Conservation (phyloP, 2,329 filamentous ascomycete genomes). For the Pseudopyricularia javanii region DNA sequence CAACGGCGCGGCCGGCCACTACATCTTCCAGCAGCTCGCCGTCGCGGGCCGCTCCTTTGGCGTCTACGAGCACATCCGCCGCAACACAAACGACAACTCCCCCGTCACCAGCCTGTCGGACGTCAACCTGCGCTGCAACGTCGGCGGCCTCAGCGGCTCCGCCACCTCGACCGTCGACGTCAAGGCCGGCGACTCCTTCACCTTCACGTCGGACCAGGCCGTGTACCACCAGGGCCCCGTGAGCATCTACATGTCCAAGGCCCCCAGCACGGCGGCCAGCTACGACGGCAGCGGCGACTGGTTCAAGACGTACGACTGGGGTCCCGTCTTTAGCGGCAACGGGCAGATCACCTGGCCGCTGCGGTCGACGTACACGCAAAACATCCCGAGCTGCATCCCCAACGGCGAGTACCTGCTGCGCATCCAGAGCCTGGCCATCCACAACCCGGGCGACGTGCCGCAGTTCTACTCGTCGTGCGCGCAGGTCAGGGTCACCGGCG, state of each 20-base stretch:
- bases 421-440: conserved; percentile 48
- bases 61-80: conserved; percentile 26
- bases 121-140: conserved; percentile 28
- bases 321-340: conserved; percentile 17
- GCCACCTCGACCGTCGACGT: conserved; percentile 20
- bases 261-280: conserved; percentile 18
- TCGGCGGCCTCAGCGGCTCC: conserved; percentile 19
- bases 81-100: conserved; percentile 35
- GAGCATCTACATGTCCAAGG: conserved; percentile 26
- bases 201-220: conserved; percentile 22
- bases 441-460: conserved; percentile 34
- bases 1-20: conserved; percentile 22
- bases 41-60: conserved; percentile 18
- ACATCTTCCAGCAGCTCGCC: conserved; percentile 27
- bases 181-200: conserved; percentile 24
- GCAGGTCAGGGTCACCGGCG: conserved; percentile 31
- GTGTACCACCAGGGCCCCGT: conserved; percentile 31
- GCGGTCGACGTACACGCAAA: conserved; percentile 19
- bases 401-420: conserved; percentile 48
- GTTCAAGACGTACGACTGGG: conserved; percentile 28
- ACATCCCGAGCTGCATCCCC: conserved; percentile 38
- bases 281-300: conserved; percentile 26
- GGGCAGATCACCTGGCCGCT: conserved; percentile 18
- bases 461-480: conserved; percentile 36
- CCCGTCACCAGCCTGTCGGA: conserved; percentile 28